Evolutionary conservation across 768 basidiomycete species (phyloP).

Genomic region (Pisolithus tinctorius): DNA sequence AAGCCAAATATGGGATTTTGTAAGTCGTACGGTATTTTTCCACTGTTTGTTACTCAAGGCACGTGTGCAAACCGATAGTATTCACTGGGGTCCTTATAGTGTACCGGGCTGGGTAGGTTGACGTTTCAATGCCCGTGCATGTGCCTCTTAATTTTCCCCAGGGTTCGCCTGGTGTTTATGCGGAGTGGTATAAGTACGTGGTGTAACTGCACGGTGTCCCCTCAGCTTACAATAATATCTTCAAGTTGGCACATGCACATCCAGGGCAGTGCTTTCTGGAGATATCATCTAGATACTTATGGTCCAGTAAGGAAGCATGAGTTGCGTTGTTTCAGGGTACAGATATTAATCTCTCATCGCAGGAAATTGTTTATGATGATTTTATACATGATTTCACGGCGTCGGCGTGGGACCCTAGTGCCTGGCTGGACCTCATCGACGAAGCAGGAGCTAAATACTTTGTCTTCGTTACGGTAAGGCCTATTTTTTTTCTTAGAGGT

Average conservation of each 20-base stretch:
- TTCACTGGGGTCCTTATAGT: conserved; percentile 47
- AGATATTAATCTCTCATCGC: background rate
- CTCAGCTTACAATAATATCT: background rate
- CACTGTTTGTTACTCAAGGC: background rate
- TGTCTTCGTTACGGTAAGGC: conserved; percentile 42
- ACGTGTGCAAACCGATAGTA: conserved; percentile 21
- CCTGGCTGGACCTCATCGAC: conserved; percentile 49
- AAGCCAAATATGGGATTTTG: conserved; percentile 54
- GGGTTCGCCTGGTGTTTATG: conserved; percentile 36
- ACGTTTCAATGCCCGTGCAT: background rate
- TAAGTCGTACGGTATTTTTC: conserved; percentile 18
- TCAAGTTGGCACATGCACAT: conserved; percentile 35
- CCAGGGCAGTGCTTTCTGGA: conserved; percentile 36
- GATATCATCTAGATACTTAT: conserved; percentile 43
- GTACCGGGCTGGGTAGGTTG: conserved; percentile 36
- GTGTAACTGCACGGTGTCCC: background rate
- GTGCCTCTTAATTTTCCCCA: conserved; percentile 11
- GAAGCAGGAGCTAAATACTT: conserved; percentile 57
- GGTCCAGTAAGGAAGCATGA: conserved; percentile 30
- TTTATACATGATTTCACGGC: conserved; percentile 52
- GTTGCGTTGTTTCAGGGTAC: background rate
- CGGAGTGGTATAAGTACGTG: conserved; percentile 53
- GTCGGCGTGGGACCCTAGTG: conserved; percentile 45
- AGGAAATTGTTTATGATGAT: conserved; percentile 50
- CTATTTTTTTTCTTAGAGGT: background rate